A percentile compares a stretch with the other conserved stretches of the same genome.
Evolutionary conservation across 345 rosid genomes (phyloP).

Genomic region (Bretschneidera sinensis): DNA sequence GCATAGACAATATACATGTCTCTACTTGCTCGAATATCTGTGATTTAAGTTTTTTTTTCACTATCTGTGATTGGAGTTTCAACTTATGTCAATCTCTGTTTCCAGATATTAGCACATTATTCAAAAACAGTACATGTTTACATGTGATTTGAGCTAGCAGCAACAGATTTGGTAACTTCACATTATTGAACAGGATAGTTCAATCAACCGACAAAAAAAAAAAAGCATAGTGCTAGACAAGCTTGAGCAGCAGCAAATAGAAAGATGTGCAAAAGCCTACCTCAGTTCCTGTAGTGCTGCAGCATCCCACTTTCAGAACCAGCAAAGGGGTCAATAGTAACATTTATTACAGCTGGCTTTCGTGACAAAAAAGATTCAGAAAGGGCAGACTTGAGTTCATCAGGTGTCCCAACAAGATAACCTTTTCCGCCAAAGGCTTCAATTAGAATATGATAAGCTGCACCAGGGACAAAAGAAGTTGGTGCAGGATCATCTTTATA

Average conservation of each 20-base stretch:
- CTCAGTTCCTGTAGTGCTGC: constrained; percentile 90
- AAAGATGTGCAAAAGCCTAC: neutral
- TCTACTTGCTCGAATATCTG: too few species aligned
- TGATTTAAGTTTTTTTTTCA: too few species aligned
- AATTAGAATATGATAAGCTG: constrained; percentile 73
- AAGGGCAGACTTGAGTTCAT: constrained; percentile 74
- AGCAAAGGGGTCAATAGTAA: constrained; percentile 77
- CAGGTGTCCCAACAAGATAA: constrained; percentile 78
- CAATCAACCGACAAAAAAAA: too few species aligned
- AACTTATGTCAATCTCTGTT: neutral
- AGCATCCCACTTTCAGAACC: constrained; percentile 96
- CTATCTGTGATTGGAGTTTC: neutral
- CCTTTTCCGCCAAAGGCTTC: constrained; percentile 97
- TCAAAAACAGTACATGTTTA: neutral
- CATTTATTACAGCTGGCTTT: constrained; percentile 84
- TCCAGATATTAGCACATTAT: neutral
- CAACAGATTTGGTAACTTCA: neutral
- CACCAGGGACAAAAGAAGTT: constrained; percentile 87
- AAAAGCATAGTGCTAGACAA: neutral
- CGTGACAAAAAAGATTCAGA: constrained; percentile 63
- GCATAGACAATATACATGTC: too few species aligned
- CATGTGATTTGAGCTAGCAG: neutral
- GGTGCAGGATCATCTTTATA: constrained; percentile 92
- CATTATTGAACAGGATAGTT: neutral
- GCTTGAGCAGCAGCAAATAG: neutral